Base-by-base conservation (phyloP, 176 grass and related monocot species). In the Oryza nivara region DNA sequence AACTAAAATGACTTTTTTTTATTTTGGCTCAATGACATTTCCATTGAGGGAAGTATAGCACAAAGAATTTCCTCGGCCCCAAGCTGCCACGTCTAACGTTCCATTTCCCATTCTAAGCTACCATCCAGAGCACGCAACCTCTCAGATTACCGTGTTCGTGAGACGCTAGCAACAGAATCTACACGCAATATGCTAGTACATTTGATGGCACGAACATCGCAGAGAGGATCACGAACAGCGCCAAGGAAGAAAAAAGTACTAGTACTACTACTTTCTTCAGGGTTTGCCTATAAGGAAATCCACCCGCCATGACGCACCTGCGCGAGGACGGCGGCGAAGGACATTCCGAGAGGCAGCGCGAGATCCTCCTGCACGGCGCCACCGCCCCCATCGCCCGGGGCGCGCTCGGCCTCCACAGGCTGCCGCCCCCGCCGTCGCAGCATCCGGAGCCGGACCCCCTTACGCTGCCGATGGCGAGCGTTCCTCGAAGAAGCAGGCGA, bases 331-430 rank as follows among this genome's bases (percentile, higher is more conserved):
- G 96, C 93, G 5, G 91, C 93, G 74, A 96, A 96, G 0, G 93
- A 94, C 91, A 98, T 96, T 16, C 96, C 93, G n/a, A 96, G 80
- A 20, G 96, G 93, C 72, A 98, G 88, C 26, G 91, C 93, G 56
- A 98, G 88, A 79, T 96, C 89, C 13, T 88, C 89, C 72, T 63
- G 58, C 58, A 23, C 58, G 58, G 19, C 54, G n/a, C 72, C 44
- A 0, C 49, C 51, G 0, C 49, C 51, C 14, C 26, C 10, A 3
- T 34, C 51, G 32, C 63, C 61, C 1, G 17, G 48, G 19, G 47
- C 1, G 16, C 11, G 19, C 7, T 47, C 65, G 11, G 52, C 16
- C 52, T 56, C 52, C 17, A 5, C 16, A 56, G 72, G 87, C 3
- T 56, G n/a, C 11, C 80, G 70, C 17, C 52, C 17, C 51, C 80